Evolutionary conservation across 768 basidiomycete species (phyloP).

Genomic region (Sporobolomyces phaffii): DNA sequence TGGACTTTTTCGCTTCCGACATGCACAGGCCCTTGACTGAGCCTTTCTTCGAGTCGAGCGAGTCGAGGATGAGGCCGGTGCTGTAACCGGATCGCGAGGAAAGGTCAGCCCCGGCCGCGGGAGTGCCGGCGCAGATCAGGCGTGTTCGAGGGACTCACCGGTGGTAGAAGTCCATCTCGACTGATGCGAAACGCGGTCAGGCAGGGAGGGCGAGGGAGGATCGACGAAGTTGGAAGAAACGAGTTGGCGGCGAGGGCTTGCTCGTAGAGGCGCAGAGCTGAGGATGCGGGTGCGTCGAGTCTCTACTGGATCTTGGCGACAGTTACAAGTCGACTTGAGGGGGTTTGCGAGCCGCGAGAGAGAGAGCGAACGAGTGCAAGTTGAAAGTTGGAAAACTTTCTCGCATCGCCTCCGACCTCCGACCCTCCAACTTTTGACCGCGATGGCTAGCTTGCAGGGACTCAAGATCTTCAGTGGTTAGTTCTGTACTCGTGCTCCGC

Average conservation of each 20-base stretch:
- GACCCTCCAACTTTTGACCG: not conserved
- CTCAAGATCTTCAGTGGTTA: conserved; percentile 30
- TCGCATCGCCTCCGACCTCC: not conserved
- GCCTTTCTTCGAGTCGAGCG: conserved; percentile 80
- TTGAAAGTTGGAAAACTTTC: no score
- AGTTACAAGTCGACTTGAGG: no score
- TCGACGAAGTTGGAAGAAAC: not conserved
- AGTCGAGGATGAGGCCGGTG: conserved; percentile 69
- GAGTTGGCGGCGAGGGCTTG: no score
- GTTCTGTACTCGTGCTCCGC: not conserved
- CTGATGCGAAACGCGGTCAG: no score
- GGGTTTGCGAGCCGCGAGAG: no score
- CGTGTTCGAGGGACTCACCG: conserved; percentile 1
- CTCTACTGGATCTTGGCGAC: no score
- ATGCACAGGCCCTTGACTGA: conserved; percentile 80
- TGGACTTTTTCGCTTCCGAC: conserved; percentile 52
- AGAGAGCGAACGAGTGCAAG: not conserved
- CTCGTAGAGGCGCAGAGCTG: no score
- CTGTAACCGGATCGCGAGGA: not conserved
- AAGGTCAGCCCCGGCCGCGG: not conserved
- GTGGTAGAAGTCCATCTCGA: conserved; percentile 39
- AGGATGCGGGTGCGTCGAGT: no score
- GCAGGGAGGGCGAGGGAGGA: not conserved
- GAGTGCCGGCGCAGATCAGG: not conserved
- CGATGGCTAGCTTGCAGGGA: conserved; percentile 18